Percentiles rank a stretch among this genome's conserved stretches.
Conservation (phyloP, 257 asterid genomes). For the Solanum habrochaites region DNA sequence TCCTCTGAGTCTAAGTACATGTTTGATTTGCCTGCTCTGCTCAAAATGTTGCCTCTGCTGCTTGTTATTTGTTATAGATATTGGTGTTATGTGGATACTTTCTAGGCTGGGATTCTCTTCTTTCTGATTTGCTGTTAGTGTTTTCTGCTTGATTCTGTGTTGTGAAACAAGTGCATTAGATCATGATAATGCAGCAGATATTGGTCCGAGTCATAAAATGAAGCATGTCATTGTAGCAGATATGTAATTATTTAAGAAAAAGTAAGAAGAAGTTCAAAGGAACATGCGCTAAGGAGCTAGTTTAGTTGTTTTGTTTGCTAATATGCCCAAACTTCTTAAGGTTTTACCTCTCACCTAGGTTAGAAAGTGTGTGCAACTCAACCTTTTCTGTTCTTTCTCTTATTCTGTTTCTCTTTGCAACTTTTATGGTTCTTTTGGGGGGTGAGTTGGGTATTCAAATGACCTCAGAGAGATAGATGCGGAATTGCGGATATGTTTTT, state of each 20-base stretch:
- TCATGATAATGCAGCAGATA: not conserved
- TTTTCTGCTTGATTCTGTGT: not conserved
- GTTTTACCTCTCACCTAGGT: not conserved
- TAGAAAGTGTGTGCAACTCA: not conserved
- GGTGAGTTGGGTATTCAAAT: not conserved
- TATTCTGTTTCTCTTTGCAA: not conserved
- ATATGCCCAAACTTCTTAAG: not conserved
- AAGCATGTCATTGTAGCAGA: not conserved
- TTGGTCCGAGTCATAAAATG: not conserved
- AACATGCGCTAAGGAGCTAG: not conserved
- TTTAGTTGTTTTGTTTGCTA: not conserved
- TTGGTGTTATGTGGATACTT: not conserved
- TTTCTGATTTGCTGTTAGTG: not conserved
- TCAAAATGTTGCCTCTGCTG: not conserved
- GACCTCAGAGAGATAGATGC: not conserved
- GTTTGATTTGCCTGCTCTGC: not conserved
- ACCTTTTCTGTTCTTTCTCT: not conserved
- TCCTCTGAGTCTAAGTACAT: not conserved
- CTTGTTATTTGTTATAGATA: not conserved
- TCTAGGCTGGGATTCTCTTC: not conserved
- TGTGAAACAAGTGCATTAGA: not conserved
- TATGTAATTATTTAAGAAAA: not conserved
- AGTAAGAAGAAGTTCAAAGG: not conserved
- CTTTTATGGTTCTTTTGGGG: not conserved
- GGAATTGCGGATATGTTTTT: not conserved